These are phyloP conservation scores for Sugiyamaella japonica DNA, from an alignment of 1,139 yeast species.

Conservation along the genomic window DNA sequence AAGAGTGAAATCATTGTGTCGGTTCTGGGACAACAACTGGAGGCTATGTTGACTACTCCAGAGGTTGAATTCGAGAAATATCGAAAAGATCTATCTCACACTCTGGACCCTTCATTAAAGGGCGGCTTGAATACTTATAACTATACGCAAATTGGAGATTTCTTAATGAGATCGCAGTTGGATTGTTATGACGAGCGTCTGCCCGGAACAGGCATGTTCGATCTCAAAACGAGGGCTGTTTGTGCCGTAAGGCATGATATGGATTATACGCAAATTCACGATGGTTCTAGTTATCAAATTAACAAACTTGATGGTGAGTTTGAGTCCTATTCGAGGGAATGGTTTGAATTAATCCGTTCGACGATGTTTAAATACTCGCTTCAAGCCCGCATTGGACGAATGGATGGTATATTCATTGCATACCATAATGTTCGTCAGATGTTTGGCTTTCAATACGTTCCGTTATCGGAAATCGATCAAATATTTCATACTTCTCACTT, in stretches of 20 bases:
- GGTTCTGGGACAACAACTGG: slow-evolving; percentile 75
- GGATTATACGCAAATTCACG: slow-evolving; percentile 56
- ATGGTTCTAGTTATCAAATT: slow-evolving; percentile 66
- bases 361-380: slow-evolving; percentile 80
- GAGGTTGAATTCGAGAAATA: slow-evolving; percentile 49
- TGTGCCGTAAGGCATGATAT: slow-evolving; percentile 81
- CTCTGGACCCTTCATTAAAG: slow-evolving; percentile 2
- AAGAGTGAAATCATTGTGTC: slow-evolving; percentile 74
- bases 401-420: slow-evolving; percentile 95
- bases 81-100: slow-evolving; percentile 24
- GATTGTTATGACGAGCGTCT: slow-evolving; percentile 76
- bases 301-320: slow-evolving; percentile 58
- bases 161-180: slow-evolving; percentile 84
- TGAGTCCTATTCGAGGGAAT: slow-evolving; percentile 82
- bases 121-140: slow-evolving; percentile 50
- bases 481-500: slow-evolving; percentile 49
- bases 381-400: slow-evolving; percentile 92
- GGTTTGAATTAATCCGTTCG: slow-evolving; percentile 69
- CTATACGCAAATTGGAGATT: slow-evolving; percentile 66
- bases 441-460: slow-evolving; percentile 89
- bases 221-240: slow-evolving; percentile 87
- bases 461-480: slow-evolving; percentile 68
- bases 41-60: slow-evolving; percentile 65
- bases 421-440: slow-evolving; percentile 79
- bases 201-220: slow-evolving; percentile 93